A percentile compares a stretch with the other conserved stretches of the same genome.
Conservation (phyloP, 1,284 basidiomycete genomes). For the Austroboletus niveus region DNA sequence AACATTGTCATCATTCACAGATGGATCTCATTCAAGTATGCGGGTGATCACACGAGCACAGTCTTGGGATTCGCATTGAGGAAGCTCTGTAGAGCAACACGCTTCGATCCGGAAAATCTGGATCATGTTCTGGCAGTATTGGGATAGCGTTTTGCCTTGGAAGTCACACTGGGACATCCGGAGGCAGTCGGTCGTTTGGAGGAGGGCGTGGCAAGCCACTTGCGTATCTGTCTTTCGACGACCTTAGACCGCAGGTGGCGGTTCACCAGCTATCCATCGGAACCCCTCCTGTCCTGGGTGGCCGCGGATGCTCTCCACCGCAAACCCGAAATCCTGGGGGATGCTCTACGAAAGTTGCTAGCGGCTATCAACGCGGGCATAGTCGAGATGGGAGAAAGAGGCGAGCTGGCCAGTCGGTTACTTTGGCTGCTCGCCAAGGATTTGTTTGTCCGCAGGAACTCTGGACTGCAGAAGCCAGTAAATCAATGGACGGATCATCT, state of each 20-base stretch:
- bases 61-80: not conserved
- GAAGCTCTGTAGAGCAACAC: not conserved
- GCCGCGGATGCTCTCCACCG: slow-evolving; percentile 3
- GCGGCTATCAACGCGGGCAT: slow-evolving; percentile 2
- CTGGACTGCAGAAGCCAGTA: not conserved
- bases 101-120: not conserved
- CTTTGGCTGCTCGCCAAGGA: slow-evolving; percentile 13
- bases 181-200: slow-evolving; percentile 5
- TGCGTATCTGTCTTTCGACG: no score
- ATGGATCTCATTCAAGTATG: not conserved
- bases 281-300: not conserved
- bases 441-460: not conserved
- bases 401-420: not conserved
- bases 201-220: slow-evolving; percentile 1
- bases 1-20: not conserved
- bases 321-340: not conserved
- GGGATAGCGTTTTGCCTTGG: slow-evolving; percentile 8
- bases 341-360: not conserved
- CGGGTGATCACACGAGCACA: not conserved
- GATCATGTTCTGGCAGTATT: slow-evolving; percentile 6
- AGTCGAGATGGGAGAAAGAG: slow-evolving; percentile 7
- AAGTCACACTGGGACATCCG: slow-evolving; percentile 6
- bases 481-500: not conserved
- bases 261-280: no score
- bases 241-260: no score